These are phyloP conservation scores for Colletotrichum eleusines DNA, from an alignment of 2,329 filamentous ascomycete species.

Conservation along the genomic window DNA sequence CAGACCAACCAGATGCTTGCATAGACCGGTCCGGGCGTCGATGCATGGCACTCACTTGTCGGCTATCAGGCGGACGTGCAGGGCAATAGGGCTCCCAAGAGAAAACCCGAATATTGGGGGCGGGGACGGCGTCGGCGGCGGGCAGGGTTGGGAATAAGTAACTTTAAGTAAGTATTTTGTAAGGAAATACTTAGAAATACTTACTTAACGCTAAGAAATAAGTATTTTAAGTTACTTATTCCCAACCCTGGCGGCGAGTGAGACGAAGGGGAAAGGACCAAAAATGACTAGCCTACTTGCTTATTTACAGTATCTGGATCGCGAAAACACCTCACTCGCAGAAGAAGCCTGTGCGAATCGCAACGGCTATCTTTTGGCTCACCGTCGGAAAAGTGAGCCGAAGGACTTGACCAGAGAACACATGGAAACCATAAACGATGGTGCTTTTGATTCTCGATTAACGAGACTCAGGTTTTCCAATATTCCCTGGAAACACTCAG, in stretches of 20 bases:
- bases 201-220: no score
- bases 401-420: background rate
- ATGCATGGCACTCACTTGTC: background rate
- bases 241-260: no score
- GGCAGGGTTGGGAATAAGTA: no score
- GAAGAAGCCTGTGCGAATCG: conserved; percentile 32
- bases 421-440: conserved; percentile 6
- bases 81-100: conserved; percentile 19
- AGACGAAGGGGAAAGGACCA: background rate
- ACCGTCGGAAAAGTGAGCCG: conserved; percentile 31
- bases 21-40: conserved; percentile 11
- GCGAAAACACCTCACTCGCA: conserved; percentile 6
- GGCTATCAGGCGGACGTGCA: conserved; percentile 22
- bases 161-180: no score
- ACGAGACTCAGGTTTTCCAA: conserved; percentile 6
- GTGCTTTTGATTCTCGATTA: conserved; percentile 21
- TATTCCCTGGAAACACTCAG: conserved; percentile 22
- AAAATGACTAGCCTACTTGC: conserved; percentile 10
- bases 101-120: conserved; percentile 21
- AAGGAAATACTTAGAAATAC: no score
- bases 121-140: conserved; percentile 1
- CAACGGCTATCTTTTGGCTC: conserved; percentile 18
- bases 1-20: conserved; percentile 13
- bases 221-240: no score
- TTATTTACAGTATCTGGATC: conserved; percentile 5